Evolutionary conservation across 2,329 filamentous ascomycete species (phyloP), one percentile per base, ranked within the genome.

Genomic region (Hymenoscyphus scutula): DNA sequence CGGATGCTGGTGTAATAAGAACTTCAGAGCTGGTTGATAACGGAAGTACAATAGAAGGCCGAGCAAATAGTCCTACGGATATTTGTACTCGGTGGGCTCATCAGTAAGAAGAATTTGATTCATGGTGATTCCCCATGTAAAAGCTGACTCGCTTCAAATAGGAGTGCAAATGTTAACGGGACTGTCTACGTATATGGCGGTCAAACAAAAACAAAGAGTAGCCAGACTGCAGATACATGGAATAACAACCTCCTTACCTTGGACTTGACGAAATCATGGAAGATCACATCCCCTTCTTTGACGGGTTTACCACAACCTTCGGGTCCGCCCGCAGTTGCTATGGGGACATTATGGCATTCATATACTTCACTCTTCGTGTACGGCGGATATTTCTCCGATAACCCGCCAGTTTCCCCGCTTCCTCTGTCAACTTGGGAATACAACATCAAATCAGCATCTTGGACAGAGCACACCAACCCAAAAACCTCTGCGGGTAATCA

Each of bases 161-260:
- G 34, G 66, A 84, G 80, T 64, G 85, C 90, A 3, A 73, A 89
- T 38, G 80, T 93, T 17, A 92, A 92, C 67, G 89, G 89, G 15
- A 92, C 89, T 0, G 72, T 92, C 2, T 93, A 91, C 72, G 82
- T 91, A 60, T 93, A 91, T 68, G 90, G 90, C 38, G 90, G 90
- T 29, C 82, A 89, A 67, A 82, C 85, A 15, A 89, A 81, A 57
- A 83, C 79, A 1, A 74, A 80, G 17, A 74, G 80, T 15, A 80
- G 81, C 38, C 89, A 92, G 69, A 81, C 77, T 1, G 75, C 78
- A 5, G 77, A 91, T 70, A 88, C 85, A 11, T n/a, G 23, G 86
- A 84, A 89, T 68, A 91, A 91, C 70, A 80, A 92, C 73, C 89
- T 93, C 69, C 76, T 92, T 29, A 82, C 82, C 0, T 76, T 92